phyloP scores from a whole-genome alignment of 2,329 filamentous ascomycete genomes.

The Trichoderma brevicompactum region DNA sequence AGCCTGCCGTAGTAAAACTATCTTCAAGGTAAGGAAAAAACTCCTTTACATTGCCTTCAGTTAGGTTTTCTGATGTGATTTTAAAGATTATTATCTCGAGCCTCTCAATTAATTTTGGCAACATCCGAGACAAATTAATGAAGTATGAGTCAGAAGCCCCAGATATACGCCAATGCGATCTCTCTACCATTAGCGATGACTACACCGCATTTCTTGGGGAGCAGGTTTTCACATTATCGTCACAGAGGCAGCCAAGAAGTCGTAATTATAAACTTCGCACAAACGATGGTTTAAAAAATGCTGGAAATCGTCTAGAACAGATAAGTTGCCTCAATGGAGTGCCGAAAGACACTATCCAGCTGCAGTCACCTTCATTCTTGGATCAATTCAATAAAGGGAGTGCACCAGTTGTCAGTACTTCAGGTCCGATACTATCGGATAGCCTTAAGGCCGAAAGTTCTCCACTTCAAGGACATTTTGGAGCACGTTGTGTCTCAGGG shows the following conservation, averaged over 20 bases:
- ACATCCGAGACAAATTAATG: neutral
- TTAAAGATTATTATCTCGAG: constrained; percentile 7
- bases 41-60: neutral
- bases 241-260: neutral
- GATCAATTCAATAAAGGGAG: neutral
- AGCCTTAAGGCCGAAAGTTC: neutral
- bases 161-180: constrained; percentile 1
- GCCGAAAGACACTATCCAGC: neutral
- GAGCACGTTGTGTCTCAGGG: neutral
- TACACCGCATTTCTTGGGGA: neutral
- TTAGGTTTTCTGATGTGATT: neutral
- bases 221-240: neutral
- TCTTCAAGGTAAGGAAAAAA: neutral
- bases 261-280: neutral
- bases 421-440: neutral
- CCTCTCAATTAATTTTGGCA: constrained; percentile 7
- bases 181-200: neutral
- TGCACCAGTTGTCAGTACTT: too few species aligned
- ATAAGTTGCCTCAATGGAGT: neutral
- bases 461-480: neutral
- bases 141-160: constrained; percentile 1
- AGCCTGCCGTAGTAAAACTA: neutral
- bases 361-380: neutral
- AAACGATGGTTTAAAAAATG: neutral
- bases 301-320: neutral